Evolutionary conservation across 768 basidiomycete genomes (phyloP).

Genomic region (Gloeophyllum trabeum): DNA sequence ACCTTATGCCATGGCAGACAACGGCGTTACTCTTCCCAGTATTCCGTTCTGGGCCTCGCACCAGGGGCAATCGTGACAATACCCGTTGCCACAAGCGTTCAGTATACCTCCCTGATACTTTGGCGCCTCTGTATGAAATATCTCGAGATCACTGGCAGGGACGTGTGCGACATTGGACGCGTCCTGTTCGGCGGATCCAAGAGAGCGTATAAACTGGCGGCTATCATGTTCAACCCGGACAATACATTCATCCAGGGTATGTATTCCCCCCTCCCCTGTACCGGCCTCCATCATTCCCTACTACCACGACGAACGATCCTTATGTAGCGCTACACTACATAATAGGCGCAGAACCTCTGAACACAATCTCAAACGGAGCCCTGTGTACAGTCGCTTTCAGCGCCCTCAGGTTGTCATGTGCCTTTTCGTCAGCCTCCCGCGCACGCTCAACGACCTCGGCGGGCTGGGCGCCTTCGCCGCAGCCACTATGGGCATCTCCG

Average conservation of each 20-base stretch:
- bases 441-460: slow-evolving; percentile 29
- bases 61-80: slow-evolving; percentile 30
- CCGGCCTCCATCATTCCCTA: background rate
- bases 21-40: slow-evolving; percentile 31
- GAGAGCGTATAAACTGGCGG: slow-evolving; percentile 36
- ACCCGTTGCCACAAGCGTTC: slow-evolving; percentile 23
- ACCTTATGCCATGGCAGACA: slow-evolving; percentile 18
- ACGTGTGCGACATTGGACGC: slow-evolving; percentile 39
- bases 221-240: slow-evolving; percentile 40
- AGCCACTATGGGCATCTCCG: slow-evolving; percentile 34
- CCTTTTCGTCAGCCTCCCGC: slow-evolving; percentile 30
- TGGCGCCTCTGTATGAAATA: slow-evolving; percentile 37
- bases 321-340: slow-evolving; percentile 28
- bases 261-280: slow-evolving; percentile 1
- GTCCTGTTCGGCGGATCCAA: slow-evolving; percentile 34
- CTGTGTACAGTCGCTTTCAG: slow-evolving; percentile 29
- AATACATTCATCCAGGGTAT: slow-evolving; percentile 42
- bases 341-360: slow-evolving; percentile 33
- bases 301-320: background rate
- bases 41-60: slow-evolving; percentile 32
- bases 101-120: slow-evolving; percentile 37
- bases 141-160: slow-evolving; percentile 33
- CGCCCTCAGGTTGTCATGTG: slow-evolving; percentile 24
- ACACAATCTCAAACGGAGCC: slow-evolving; percentile 30
- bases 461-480: slow-evolving; percentile 27